These are phyloP conservation scores for Suillus decipiens DNA, from an alignment of 768 basidiomycete species.

Conservation along the genomic window DNA sequence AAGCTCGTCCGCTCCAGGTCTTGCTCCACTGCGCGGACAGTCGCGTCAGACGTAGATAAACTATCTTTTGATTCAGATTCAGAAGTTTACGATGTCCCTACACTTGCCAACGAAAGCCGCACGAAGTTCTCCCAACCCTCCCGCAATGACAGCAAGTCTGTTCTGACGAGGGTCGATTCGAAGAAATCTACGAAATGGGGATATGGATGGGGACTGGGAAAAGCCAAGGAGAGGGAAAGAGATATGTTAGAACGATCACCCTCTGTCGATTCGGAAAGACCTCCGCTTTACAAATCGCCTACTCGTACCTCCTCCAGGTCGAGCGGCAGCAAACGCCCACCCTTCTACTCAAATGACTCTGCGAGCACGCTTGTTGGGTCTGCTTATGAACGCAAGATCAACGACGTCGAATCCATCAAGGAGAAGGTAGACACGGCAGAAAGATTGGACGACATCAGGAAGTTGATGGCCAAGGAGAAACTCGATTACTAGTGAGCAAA, in stretches of 20 bases:
- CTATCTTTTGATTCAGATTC: slow-evolving; percentile 63
- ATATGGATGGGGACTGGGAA: slow-evolving; percentile 72
- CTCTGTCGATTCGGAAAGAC: slow-evolving; percentile 40
- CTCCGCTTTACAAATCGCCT: slow-evolving; percentile 30
- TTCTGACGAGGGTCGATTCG: slow-evolving; percentile 55
- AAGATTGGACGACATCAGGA: slow-evolving; percentile 61
- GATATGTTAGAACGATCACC: slow-evolving; percentile 35
- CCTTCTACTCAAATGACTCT: slow-evolving; percentile 58
- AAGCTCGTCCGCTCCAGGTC: slow-evolving; percentile 43
- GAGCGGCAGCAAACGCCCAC: slow-evolving; percentile 42
- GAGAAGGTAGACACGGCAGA: slow-evolving; percentile 59
- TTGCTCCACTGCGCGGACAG: slow-evolving; percentile 42
- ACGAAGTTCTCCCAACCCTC: slow-evolving; percentile 46
- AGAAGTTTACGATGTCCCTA: slow-evolving; percentile 51
- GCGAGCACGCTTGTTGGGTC: slow-evolving; percentile 76
- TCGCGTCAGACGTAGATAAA: slow-evolving; percentile 46
- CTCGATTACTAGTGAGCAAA: slow-evolving; percentile 74
- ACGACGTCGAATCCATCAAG: slow-evolving; percentile 56
- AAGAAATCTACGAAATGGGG: slow-evolving; percentile 63
- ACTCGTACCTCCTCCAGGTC: slow-evolving; percentile 43
- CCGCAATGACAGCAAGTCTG: slow-evolving; percentile 36
- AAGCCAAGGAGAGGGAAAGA: slow-evolving; percentile 47
- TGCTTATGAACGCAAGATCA: slow-evolving; percentile 67
- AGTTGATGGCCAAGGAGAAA: slow-evolving; percentile 64
- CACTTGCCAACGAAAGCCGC: slow-evolving; percentile 36